Evolutionary conservation across 768 basidiomycete genomes (phyloP), one percentile per base, ranked within the genome.

Genomic region (Phaffia tasmanica): DNA sequence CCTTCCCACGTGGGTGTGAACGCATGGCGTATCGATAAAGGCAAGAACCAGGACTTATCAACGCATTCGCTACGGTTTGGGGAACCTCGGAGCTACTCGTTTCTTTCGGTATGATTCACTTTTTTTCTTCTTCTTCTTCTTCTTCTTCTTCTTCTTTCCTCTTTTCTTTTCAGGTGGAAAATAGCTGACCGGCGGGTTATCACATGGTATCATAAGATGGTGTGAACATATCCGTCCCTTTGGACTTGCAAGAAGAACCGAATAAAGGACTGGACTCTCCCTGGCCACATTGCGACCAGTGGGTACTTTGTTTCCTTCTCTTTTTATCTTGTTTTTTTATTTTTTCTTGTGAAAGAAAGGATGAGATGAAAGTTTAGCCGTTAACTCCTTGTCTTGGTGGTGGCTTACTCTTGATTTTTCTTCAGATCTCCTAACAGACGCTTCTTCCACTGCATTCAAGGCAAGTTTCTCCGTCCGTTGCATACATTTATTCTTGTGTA

Each of bases 51-150:
- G 72, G 64, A 1, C 29, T 75, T n/a, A 67, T 74, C 63, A 62
- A 71, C 27, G 57, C 70, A 14, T 75, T 74, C 62, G 70, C 69
- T 18, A 66, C 68, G 56, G 61, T 75, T 3, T 75, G 72, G 73
- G 72, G 72, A 0, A 75, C 74, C 1, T 63, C 70, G 1, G 72
- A 75, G 32, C 69, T 75, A 1, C 64, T 73, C 19, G 72, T 72
- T 23, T 68, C 67, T 3, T 74, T 74, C 47, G 54, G 56, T 57
- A 18, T 27, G 29, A 49, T 32, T 46, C 25, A 7, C 65, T 50
- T 9, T n/a, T 15, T 18, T 11, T 25, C 8, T 35, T 3, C 42
- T 15, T 4, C 64, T 18, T 18, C n/a, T 21, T n/a, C n/a, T 35
- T n/a, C 57, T 63, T 61, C 19, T 64, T 61, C 11, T 57, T 68